Evolutionary conservation across 2,329 filamentous ascomycete genomes (phyloP), one percentile per base, ranked within the genome.

Genomic region (Pyrenophora graminea): DNA sequence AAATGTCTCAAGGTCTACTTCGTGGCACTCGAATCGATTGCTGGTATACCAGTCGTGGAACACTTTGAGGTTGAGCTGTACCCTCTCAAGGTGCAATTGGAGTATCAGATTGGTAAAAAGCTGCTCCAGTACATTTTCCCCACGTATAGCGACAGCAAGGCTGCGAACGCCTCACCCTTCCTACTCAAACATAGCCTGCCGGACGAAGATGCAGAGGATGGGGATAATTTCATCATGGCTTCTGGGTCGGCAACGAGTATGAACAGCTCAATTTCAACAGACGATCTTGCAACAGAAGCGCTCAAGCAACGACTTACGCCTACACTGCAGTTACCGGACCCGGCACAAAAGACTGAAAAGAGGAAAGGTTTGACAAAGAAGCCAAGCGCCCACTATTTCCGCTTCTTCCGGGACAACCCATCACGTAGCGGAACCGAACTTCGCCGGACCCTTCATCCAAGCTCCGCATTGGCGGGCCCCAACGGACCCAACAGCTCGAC

Each of bases 101-200:
- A 99, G 74, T 88, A 87, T 31, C 92, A 97, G 63, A 87, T 96
- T 41, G 93, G 92, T 38, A 93, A 95, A 76, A 91, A 88, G 61
- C 79, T 99, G 2, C 96, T 99, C 62, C 92, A 97, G 75, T 99
- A 99, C 74, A 91, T 99, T 62, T 99, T 99, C 78, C 95, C 94
- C 0, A 90, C 89, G 9, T 86, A 86, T 71, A 74, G 71, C 62
- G 76, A 74, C 48, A 73, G 70, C 10, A 77, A 77, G 40, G 74
- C 75, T 27, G 83, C 82, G 51, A 81, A 80, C 31, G 84, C 85
- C 46, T 86, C 85, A 5, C 85, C 87, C 0, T 85, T 87, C 68
- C 73, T 82, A 70, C 76, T 82, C 46, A 82, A 79, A 61, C 75
- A 82, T 44, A 79, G 79, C 69, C 67, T 79, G 30, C 77, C 73